These are phyloP conservation scores for Spirogloea muscicola DNA, from an alignment of 139 green algal species.

Conservation along the genomic window DNA sequence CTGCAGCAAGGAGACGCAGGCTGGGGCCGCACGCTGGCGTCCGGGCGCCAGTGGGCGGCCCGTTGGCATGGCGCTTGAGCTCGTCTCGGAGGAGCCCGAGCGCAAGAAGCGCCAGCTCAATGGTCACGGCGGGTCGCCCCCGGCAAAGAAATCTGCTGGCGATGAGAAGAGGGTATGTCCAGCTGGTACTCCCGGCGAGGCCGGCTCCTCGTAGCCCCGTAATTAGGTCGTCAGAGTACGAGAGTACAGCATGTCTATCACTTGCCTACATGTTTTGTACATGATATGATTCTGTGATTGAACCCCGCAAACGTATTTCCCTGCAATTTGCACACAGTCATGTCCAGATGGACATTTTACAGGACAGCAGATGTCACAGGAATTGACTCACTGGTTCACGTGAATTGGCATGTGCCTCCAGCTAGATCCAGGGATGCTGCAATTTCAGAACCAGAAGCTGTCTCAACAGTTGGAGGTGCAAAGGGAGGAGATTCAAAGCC, in stretches of 20 bases:
- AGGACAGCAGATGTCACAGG: too few species aligned
- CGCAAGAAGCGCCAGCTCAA: slow-evolving; percentile 15
- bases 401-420: neutral
- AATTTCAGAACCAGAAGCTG: slow-evolving; percentile 46
- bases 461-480: slow-evolving; percentile 37
- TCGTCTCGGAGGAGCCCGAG: slow-evolving; percentile 15
- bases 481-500: slow-evolving; percentile 35
- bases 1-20: too few species aligned
- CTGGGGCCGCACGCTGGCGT: too few species aligned
- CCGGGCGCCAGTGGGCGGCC: too few species aligned
- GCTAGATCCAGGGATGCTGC: slow-evolving; percentile 30
- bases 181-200: too few species aligned
- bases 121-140: neutral
- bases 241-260: neutral
- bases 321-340: too few species aligned
- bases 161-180: neutral
- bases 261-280: neutral
- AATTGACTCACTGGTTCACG: too few species aligned
- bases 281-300: too few species aligned
- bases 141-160: slow-evolving; percentile 8
- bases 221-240: neutral
- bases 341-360: too few species aligned
- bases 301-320: too few species aligned
- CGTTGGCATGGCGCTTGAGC: too few species aligned
- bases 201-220: too few species aligned